Percentiles rank a stretch among this genome's conserved stretches.
phyloP scores from a whole-genome alignment of 2,329 filamentous ascomycete species.

The Fusarium scirpi region DNA sequence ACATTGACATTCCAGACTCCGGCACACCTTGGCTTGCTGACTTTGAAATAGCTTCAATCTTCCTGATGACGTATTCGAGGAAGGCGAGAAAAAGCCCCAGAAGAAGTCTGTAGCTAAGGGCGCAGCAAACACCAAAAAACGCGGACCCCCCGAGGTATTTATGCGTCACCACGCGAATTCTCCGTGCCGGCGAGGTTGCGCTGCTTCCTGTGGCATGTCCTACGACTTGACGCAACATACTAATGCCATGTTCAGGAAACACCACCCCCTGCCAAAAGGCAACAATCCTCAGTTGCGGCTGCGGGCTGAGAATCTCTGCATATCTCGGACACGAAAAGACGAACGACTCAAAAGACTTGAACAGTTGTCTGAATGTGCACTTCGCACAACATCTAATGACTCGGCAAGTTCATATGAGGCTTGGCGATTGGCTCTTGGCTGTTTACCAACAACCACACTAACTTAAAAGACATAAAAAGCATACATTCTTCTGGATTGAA shows the following conservation, averaged over 20 bases:
- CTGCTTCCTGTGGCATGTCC: conserved; percentile 9
- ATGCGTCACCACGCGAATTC: conserved; percentile 36
- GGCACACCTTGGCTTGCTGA: conserved; percentile 19
- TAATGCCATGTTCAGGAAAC: conserved; percentile 52
- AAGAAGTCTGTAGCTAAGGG: conserved; percentile 63
- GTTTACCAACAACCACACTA: conserved; percentile 31
- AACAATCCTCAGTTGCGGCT: conserved; percentile 57
- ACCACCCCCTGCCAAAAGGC: conserved; percentile 56
- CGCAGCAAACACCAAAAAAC: conserved; percentile 59
- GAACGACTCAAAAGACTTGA: conserved; percentile 22
- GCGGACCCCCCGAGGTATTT: conserved; percentile 61
- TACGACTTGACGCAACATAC: conserved; percentile 32
- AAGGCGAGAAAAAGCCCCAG: conserved; percentile 79
- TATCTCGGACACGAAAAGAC: conserved; percentile 8
- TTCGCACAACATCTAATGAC: conserved; percentile 13
- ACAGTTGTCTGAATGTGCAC: conserved; percentile 8
- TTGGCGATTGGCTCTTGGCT: conserved; percentile 19
- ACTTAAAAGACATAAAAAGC: conserved; percentile 29
- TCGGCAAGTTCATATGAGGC: conserved; percentile 35
- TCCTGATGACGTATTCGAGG: conserved; percentile 88
- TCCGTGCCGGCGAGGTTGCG: conserved; percentile 26
- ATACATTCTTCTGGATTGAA: conserved; percentile 20
- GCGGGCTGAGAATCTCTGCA: conserved; percentile 51
- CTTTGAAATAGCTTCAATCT: conserved; percentile 77
- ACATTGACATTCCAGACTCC: background rate